Percentiles rank a stretch among this genome's conserved stretches.
phyloP scores from a whole-genome alignment of 805 yeast species.

The Blastobotrys chiropterorum region DNA sequence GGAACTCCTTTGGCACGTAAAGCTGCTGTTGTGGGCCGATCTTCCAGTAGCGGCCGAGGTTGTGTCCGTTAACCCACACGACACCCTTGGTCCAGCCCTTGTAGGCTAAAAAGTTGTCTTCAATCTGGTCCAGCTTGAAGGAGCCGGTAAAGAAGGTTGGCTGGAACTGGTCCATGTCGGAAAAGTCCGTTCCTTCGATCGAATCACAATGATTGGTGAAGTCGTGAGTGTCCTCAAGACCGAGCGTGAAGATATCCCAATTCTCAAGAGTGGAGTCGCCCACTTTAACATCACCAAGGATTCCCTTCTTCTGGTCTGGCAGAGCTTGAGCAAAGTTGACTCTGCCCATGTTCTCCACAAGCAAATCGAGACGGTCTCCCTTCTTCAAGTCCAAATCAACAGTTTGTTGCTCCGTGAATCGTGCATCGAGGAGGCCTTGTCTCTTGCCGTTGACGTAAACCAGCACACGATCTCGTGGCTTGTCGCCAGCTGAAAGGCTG shows the following conservation, averaged over 20 bases:
- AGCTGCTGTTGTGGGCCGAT: slow-evolving; percentile 7
- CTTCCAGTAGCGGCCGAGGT: slow-evolving; percentile 3
- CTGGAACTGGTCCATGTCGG: neutral
- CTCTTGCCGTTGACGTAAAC: slow-evolving; percentile 5
- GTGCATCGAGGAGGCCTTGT: slow-evolving; percentile 2
- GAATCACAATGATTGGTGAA: neutral
- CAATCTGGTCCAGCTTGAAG: neutral
- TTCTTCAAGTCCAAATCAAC: neutral
- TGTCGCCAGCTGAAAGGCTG: neutral
- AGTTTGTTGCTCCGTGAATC: neutral
- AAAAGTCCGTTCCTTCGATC: neutral
- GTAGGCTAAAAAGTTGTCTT: slow-evolving; percentile 3
- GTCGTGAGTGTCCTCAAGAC: neutral
- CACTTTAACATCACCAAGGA: slow-evolving; percentile 3
- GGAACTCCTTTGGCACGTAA: slow-evolving; percentile 2
- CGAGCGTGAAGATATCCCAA: slow-evolving; percentile 2
- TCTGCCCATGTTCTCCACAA: slow-evolving; percentile 8
- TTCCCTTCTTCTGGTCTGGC: slow-evolving; percentile 4
- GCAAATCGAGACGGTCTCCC: slow-evolving; percentile 5
- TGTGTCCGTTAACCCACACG: slow-evolving; percentile 5
- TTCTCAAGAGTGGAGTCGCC: neutral
- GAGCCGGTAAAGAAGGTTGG: slow-evolving; percentile 3
- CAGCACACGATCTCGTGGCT: slow-evolving; percentile 4
- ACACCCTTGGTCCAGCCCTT: slow-evolving; percentile 6
- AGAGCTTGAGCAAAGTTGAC: slow-evolving; percentile 1